Evolutionary conservation across 192 early-diverging fungal species (phyloP).

Genomic region (Dissophora ornata): DNA sequence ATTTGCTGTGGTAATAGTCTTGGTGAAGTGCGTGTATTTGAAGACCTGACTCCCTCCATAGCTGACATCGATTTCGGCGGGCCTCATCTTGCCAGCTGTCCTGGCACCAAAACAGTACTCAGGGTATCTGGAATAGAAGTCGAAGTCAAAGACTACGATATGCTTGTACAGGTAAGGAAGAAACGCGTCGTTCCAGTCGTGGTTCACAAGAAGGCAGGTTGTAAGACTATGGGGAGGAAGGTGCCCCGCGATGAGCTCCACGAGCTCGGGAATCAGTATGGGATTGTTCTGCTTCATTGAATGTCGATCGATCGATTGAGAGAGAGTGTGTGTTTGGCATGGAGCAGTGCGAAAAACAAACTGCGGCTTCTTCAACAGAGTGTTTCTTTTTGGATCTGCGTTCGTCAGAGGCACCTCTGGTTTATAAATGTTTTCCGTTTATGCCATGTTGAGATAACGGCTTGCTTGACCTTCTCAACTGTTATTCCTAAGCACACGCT

Average conservation of each 20-base stretch:
- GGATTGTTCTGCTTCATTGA: not conserved
- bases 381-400: too few species aligned
- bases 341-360: too few species aligned
- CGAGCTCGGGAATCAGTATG: not conserved
- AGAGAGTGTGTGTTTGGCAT: too few species aligned
- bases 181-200: not conserved
- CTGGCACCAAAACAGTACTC: not conserved
- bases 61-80: not conserved
- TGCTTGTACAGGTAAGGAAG: not conserved
- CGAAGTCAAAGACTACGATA: not conserved
- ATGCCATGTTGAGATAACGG: too few species aligned
- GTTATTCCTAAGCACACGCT: too few species aligned
- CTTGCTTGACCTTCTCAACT: too few species aligned
- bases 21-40: slow-evolving; percentile 1
- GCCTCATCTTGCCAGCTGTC: too few species aligned
- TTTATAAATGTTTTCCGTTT: too few species aligned
- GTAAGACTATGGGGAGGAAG: not conserved
- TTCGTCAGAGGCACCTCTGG: too few species aligned
- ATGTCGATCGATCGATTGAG: not conserved
- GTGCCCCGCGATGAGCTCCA: not conserved
- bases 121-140: not conserved
- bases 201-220: not conserved
- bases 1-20: not conserved
- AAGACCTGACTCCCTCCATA: not conserved
- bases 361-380: too few species aligned